A percentile compares a stretch with the other conserved stretches of the same genome.
These are phyloP conservation scores for Stevia rebaudiana DNA, from an alignment of 140 eudicot species.

Conservation along the genomic window DNA sequence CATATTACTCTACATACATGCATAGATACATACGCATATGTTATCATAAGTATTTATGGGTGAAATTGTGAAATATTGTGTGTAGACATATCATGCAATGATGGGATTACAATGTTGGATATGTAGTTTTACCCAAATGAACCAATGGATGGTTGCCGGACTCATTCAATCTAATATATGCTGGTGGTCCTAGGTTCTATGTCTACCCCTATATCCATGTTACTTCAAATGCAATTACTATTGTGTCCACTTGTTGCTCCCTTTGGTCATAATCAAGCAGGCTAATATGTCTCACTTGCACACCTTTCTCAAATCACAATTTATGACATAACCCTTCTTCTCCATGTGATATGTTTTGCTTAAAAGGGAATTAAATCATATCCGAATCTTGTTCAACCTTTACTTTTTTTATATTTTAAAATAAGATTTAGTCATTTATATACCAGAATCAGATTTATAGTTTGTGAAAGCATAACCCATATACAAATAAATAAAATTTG, in stretches of 20 bases:
- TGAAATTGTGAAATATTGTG: neutral
- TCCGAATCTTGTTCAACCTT: neutral
- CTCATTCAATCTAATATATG: constrained; percentile 13
- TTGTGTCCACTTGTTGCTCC: constrained; percentile 27
- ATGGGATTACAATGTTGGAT: constrained; percentile 11
- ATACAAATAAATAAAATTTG: no score
- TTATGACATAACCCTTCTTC: constrained; percentile 19
- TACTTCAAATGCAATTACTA: constrained; percentile 9
- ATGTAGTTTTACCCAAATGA: constrained; percentile 10
- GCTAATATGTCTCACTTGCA: constrained; percentile 19
- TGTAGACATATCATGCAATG: constrained; percentile 9
- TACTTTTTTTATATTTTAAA: neutral
- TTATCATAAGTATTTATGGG: constrained; percentile 1
- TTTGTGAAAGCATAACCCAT: no score
- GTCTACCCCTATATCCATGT: constrained; percentile 24
- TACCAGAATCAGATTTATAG: no score
- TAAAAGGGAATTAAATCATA: neutral
- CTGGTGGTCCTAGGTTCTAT: constrained; percentile 26
- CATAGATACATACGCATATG: no score
- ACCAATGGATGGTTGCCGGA: constrained; percentile 14
- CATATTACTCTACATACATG: no score
- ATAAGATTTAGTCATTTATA: no score
- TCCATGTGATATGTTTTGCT: constrained; percentile 13
- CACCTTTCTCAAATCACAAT: constrained; percentile 4
- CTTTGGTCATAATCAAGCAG: constrained; percentile 27